Percentiles rank a stretch among this genome's conserved stretches.
phyloP scores from a whole-genome alignment of 108 stramenopile species.

The Ochromonas danica region DNA sequence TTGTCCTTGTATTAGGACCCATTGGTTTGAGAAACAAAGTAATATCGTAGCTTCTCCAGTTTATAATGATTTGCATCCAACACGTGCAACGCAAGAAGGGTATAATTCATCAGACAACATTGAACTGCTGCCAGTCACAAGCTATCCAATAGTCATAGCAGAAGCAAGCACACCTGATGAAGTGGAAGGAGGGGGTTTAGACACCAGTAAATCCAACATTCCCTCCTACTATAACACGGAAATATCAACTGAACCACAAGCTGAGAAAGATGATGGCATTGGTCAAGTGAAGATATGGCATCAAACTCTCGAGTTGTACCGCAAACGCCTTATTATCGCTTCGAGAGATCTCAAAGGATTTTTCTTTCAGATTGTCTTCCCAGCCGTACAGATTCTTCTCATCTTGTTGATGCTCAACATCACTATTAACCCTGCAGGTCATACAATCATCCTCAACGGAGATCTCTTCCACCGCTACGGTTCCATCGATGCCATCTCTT shows the following conservation, averaged over 20 bases:
- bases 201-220: no score
- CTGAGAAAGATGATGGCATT: neutral
- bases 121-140: no score
- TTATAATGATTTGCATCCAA: neutral
- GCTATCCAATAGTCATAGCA: no score
- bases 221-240: no score
- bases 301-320: neutral
- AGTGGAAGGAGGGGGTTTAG: no score
- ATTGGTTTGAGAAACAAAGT: neutral
- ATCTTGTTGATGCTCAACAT: constrained; percentile 11
- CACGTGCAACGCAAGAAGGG: neutral
- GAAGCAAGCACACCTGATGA: no score
- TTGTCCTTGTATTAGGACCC: neutral
- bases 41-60: neutral
- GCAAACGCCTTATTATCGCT: neutral
- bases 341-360: constrained; percentile 24
- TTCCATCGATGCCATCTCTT: no score
- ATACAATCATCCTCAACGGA: neutral
- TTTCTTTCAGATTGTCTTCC: constrained; percentile 28
- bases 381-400: constrained; percentile 9
- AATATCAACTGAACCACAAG: no score
- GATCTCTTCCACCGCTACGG: constrained; percentile 4
- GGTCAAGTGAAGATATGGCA: neutral
- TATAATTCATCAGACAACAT: no score
- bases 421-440: constrained; percentile 2